Evolutionary conservation across 768 basidiomycete genomes (phyloP).

Genomic region (Termitomyces sp.): DNA sequence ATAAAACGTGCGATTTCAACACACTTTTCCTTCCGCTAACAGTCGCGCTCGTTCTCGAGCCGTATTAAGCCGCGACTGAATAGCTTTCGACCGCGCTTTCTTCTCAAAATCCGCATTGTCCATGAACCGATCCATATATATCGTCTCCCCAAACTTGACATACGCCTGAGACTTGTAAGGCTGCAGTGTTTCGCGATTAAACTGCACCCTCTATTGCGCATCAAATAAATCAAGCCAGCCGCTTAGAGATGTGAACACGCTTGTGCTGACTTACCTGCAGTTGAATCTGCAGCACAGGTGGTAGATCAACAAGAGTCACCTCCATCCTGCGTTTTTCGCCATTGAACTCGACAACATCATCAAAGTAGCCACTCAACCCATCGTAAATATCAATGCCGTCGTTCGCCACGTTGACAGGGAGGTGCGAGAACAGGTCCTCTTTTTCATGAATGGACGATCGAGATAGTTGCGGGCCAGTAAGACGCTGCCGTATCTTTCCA

Average conservation of each 20-base stretch:
- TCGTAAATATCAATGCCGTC: constrained; percentile 92
- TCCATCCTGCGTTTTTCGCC: constrained; percentile 87
- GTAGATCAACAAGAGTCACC: constrained; percentile 77
- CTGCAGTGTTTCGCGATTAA: constrained; percentile 85
- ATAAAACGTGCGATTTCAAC: constrained; percentile 2
- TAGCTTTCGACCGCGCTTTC: constrained; percentile 60
- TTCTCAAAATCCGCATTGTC: constrained; percentile 68
- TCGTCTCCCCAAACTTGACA: constrained; percentile 81
- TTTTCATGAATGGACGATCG: constrained; percentile 69
- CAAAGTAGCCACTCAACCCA: constrained; percentile 86
- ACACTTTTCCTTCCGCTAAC: constrained; percentile 70
- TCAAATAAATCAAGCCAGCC: not conserved
- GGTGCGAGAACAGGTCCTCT: constrained; percentile 89
- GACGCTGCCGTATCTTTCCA: constrained; percentile 68
- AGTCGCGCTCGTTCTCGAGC: constrained; percentile 64
- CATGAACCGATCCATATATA: constrained; percentile 91
- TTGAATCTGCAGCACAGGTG: constrained; percentile 91
- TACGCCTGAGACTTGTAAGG: constrained; percentile 96
- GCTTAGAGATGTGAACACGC: constrained; percentile 12
- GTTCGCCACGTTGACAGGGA: constrained; percentile 89
- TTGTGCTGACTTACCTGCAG: constrained; percentile 67
- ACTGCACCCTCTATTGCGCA: constrained; percentile 79
- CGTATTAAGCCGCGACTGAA: constrained; percentile 60
- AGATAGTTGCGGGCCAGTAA: constrained; percentile 35
- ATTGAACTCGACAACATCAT: constrained; percentile 83